phyloP scores from a whole-genome alignment of 1,139 yeast genomes.

The Blastobotrys persicus region DNA sequence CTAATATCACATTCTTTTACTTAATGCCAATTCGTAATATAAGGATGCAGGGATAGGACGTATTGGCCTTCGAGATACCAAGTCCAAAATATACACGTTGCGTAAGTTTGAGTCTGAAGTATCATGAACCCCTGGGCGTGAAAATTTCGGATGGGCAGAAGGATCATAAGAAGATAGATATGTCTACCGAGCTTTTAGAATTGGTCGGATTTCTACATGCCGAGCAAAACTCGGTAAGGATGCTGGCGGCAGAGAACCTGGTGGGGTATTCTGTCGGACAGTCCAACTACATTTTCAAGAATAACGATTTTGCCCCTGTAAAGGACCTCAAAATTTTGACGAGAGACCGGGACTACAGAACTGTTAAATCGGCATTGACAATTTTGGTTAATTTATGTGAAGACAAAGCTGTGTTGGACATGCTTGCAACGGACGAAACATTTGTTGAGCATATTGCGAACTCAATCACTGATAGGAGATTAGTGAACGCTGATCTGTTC shows the following conservation, averaged over 20 bases:
- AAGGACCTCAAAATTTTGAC: slow-evolving; percentile 64
- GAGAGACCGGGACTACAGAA: slow-evolving; percentile 15
- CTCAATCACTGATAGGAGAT: slow-evolving; percentile 52
- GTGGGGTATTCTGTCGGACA: slow-evolving; percentile 79
- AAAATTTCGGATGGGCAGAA: not conserved
- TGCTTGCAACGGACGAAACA: slow-evolving; percentile 61
- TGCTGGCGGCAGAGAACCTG: slow-evolving; percentile 79
- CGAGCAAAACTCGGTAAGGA: slow-evolving; percentile 77
- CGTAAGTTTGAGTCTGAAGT: too few species aligned
- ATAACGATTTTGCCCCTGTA: slow-evolving; percentile 69
- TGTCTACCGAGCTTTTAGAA: slow-evolving; percentile 28
- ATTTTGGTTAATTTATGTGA: slow-evolving; percentile 82
- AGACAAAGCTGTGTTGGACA: slow-evolving; percentile 53
- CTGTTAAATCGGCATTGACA: slow-evolving; percentile 56
- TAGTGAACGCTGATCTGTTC: slow-evolving; percentile 74
- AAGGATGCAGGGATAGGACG: too few species aligned
- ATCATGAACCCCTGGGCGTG: too few species aligned
- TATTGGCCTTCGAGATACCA: too few species aligned
- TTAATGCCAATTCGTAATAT: too few species aligned
- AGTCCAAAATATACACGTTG: too few species aligned
- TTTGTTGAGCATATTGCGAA: slow-evolving; percentile 56
- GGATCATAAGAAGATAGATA: too few species aligned
- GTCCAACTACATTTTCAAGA: slow-evolving; percentile 62
- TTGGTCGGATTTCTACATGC: slow-evolving; percentile 80
- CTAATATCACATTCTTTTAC: too few species aligned